A percentile compares a stretch with the other conserved stretches of the same genome.
Conservation (phyloP, 192 early-diverging fungal species). For the Phlyctochytrium planicorne region DNA sequence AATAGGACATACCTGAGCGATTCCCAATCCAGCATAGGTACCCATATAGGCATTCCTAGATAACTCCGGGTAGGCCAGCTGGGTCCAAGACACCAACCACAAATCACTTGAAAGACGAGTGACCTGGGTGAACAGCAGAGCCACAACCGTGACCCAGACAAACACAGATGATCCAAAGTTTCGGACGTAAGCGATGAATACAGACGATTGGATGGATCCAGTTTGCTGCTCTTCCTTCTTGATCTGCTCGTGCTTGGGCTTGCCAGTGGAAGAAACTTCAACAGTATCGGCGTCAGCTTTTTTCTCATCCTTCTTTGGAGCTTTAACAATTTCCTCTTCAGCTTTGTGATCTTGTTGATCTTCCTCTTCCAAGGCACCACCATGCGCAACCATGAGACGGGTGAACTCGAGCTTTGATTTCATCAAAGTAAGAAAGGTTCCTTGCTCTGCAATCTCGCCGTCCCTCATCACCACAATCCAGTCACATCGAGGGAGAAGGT, state of each 20-base stretch:
- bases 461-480: constrained; percentile 70
- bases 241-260: constrained; percentile 7
- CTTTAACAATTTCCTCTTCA: neutral
- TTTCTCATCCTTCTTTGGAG: neutral
- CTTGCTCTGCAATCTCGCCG: constrained; percentile 68
- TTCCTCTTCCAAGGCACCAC: constrained; percentile 57
- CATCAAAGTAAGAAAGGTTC: constrained; percentile 70
- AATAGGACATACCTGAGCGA: neutral
- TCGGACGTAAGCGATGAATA: constrained; percentile 12
- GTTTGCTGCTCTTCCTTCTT: constrained; percentile 6
- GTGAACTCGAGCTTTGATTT: constrained; percentile 55
- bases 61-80: constrained; percentile 7
- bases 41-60: constrained; percentile 17
- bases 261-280: neutral
- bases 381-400: constrained; percentile 56
- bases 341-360: constrained; percentile 22
- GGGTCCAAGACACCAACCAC: constrained; percentile 49
- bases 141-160: constrained; percentile 3
- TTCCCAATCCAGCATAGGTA: constrained; percentile 45
- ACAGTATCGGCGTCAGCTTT: constrained; percentile 3
- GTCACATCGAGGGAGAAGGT: constrained; percentile 71
- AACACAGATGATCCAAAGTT: constrained; percentile 14
- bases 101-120: constrained; percentile 52
- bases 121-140: constrained; percentile 37
- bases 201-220: constrained; percentile 3